phyloP scores from a whole-genome alignment of 2,329 filamentous ascomycete species.

The Colletotrichum sp. region DNA sequence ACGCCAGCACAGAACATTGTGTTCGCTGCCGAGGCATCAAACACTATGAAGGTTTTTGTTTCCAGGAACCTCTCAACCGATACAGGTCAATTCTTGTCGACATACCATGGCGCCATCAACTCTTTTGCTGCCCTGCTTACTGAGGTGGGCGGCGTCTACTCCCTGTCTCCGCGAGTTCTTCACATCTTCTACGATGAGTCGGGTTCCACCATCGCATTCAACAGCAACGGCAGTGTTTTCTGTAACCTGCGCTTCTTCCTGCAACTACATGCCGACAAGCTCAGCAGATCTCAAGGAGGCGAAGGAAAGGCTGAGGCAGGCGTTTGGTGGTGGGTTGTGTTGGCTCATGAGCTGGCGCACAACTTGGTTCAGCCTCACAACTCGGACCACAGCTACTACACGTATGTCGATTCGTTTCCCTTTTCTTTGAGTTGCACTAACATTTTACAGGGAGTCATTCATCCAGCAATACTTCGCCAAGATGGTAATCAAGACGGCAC shows the following conservation, averaged over 20 bases:
- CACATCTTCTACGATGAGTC: conserved; percentile 87
- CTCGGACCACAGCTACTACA: conserved; percentile 83
- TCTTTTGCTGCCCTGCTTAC: conserved; percentile 72
- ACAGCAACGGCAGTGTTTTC: conserved; percentile 84
- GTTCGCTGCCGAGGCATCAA: conserved; percentile 72
- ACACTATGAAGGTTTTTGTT: conserved; percentile 77
- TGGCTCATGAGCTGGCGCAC: conserved; percentile 95
- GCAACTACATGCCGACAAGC: conserved; percentile 70
- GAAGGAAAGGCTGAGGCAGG: conserved; percentile 68
- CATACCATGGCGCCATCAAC: conserved; percentile 68
- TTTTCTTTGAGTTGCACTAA: neutral
- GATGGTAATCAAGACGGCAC: conserved; percentile 63
- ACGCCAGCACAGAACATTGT: conserved; percentile 75
- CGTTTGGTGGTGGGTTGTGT: conserved; percentile 93
- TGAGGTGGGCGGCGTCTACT: conserved; percentile 76
- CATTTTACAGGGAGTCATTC: conserved; percentile 68
- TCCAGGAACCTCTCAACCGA: conserved; percentile 56
- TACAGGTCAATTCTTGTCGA: conserved; percentile 61
- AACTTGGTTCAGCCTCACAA: conserved; percentile 85
- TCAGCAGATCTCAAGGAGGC: conserved; percentile 36
- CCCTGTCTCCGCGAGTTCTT: conserved; percentile 69
- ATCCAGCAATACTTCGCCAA: conserved; percentile 78
- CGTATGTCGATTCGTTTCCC: conserved; percentile 46
- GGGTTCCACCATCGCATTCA: conserved; percentile 91
- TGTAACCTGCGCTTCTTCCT: conserved; percentile 91